Conservation (phyloP, 768 basidiomycete genomes). For the Lactarius akahatsu region DNA sequence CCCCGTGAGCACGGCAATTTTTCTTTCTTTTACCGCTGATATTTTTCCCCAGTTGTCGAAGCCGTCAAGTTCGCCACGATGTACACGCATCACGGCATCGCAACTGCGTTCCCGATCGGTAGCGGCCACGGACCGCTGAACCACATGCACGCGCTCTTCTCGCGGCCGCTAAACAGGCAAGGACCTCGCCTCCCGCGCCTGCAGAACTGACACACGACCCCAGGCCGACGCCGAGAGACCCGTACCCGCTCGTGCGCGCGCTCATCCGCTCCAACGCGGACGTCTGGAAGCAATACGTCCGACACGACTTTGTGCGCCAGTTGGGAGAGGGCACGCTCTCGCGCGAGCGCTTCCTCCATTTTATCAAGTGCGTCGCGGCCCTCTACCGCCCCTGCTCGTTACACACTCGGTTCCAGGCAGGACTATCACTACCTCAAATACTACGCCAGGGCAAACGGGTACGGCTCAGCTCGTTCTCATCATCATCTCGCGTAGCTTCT, state of each 20-base stretch:
- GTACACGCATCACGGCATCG: slow-evolving; percentile 78
- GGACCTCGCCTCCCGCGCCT: slow-evolving; percentile 35
- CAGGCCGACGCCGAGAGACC: slow-evolving; percentile 54
- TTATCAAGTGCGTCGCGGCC: slow-evolving; percentile 62
- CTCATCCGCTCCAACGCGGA: slow-evolving; percentile 57
- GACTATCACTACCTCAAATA: slow-evolving; percentile 82
- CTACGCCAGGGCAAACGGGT: slow-evolving; percentile 82
- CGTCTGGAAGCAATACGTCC: slow-evolving; percentile 71
- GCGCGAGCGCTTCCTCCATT: slow-evolving; percentile 69
- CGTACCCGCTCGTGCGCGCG: slow-evolving; percentile 65
- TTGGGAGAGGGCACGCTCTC: slow-evolving; percentile 73
- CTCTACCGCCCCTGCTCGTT: neutral
- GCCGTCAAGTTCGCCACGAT: slow-evolving; percentile 59
- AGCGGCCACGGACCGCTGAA: slow-evolving; percentile 83
- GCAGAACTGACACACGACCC: neutral
- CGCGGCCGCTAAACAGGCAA: slow-evolving; percentile 51
- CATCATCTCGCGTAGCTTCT: neutral
- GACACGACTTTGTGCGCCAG: slow-evolving; percentile 80
- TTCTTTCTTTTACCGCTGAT: neutral
- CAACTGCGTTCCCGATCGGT: slow-evolving; percentile 65
- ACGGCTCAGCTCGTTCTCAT: slow-evolving; percentile 27
- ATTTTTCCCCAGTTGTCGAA: slow-evolving; percentile 38
- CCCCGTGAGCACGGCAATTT: slow-evolving; percentile 38
- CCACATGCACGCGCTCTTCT: slow-evolving; percentile 65
- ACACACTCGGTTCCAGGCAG: slow-evolving; percentile 47